phyloP scores from a whole-genome alignment of 495 filamentous ascomycete species.

The Hypoxylon crocopeplum region DNA sequence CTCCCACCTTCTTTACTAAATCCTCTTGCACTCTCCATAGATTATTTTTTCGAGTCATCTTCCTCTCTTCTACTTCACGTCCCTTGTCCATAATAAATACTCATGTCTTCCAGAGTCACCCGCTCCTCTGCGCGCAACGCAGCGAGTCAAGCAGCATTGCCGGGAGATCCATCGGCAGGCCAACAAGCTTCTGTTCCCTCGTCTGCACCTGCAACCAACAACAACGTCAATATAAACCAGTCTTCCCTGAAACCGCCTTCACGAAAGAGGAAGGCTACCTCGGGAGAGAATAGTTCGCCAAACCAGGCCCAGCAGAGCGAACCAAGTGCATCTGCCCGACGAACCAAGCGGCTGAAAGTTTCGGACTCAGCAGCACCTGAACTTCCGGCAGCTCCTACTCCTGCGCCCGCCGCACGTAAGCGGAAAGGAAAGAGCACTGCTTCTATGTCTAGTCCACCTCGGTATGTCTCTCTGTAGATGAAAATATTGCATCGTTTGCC shows the following conservation, averaged over 20 bases:
- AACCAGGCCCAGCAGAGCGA: slow-evolving; percentile 37
- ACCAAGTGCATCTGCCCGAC: slow-evolving; percentile 49
- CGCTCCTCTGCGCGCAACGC: slow-evolving; percentile 80
- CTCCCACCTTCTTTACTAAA: slow-evolving; percentile 2
- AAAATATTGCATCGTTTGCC: not conserved
- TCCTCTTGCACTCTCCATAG: slow-evolving; percentile 8
- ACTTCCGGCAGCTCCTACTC: slow-evolving; percentile 35
- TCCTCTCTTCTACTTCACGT: no score
- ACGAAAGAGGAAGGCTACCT: slow-evolving; percentile 50
- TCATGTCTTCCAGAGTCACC: slow-evolving; percentile 87
- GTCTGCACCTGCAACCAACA: slow-evolving; percentile 49
- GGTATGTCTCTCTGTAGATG: slow-evolving; percentile 27
- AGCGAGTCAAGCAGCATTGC: slow-evolving; percentile 62
- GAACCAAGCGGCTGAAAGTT: slow-evolving; percentile 61
- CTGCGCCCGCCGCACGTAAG: slow-evolving; percentile 59
- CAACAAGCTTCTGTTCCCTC: slow-evolving; percentile 43
- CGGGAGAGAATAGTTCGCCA: slow-evolving; percentile 38
- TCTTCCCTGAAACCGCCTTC: slow-evolving; percentile 44
- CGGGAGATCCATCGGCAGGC: slow-evolving; percentile 47
- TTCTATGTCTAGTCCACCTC: slow-evolving; percentile 78
- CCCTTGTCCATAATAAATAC: slow-evolving; percentile 46
- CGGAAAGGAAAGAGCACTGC: slow-evolving; percentile 67
- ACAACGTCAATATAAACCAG: slow-evolving; percentile 48
- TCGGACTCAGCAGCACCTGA: slow-evolving; percentile 22
- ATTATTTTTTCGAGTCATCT: slow-evolving; percentile 14